phyloP scores from a whole-genome alignment of 2,329 filamentous ascomycete species.

The Fusarium staphyleae region DNA sequence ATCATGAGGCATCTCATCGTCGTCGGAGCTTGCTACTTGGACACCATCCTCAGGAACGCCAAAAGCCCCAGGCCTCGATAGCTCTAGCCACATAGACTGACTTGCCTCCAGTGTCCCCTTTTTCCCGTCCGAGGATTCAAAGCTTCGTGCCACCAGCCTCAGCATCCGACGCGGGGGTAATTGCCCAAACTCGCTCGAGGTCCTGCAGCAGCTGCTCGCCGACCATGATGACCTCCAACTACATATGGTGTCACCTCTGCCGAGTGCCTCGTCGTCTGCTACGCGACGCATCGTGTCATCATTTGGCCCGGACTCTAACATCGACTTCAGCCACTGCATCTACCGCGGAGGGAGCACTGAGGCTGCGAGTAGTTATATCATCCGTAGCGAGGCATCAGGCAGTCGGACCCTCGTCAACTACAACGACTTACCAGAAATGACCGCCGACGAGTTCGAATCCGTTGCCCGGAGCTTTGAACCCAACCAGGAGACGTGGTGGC shows the following conservation, averaged over 20 bases:
- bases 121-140: slow-evolving; percentile 75
- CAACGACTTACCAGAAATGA: slow-evolving; percentile 74
- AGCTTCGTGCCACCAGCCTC: slow-evolving; percentile 69
- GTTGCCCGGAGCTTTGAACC: slow-evolving; percentile 50
- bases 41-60: slow-evolving; percentile 71
- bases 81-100: slow-evolving; percentile 14
- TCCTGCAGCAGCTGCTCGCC: slow-evolving; percentile 69
- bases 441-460: slow-evolving; percentile 62
- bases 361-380: slow-evolving; percentile 73
- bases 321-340: slow-evolving; percentile 64
- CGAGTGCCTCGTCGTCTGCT: slow-evolving; percentile 58
- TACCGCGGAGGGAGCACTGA: slow-evolving; percentile 62
- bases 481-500: slow-evolving; percentile 64
- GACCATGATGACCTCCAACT: slow-evolving; percentile 40
- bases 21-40: slow-evolving; percentile 73
- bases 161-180: slow-evolving; percentile 73
- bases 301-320: slow-evolving; percentile 52
- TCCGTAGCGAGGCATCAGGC: slow-evolving; percentile 64
- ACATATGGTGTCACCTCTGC: slow-evolving; percentile 62
- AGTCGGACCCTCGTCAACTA: slow-evolving; percentile 76
- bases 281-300: slow-evolving; percentile 61
- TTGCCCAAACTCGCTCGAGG: slow-evolving; percentile 74
- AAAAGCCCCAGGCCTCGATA: slow-evolving; percentile 6
- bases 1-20: slow-evolving; percentile 65
- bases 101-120: slow-evolving; percentile 62